Base-by-base conservation (phyloP, 768 basidiomycete genomes). In the Mrakia blollopis region DNA sequence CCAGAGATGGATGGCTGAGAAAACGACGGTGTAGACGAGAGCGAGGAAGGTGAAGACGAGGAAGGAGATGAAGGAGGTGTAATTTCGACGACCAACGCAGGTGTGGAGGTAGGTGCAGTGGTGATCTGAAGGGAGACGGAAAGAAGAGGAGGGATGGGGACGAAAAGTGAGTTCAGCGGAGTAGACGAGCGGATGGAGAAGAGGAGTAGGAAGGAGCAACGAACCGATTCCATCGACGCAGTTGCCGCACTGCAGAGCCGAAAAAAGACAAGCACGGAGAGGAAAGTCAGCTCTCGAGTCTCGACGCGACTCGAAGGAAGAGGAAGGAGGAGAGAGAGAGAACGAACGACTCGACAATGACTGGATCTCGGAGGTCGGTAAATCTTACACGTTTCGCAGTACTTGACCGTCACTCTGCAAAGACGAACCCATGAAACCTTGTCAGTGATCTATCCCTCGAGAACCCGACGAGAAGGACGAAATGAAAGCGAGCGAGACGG, bases 291-390 rank as follows among this genome's bases (percentile, higher is more conserved):
- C 11, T 25, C 7, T 37, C 23, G 21, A 69, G 23, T 28, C 23
- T 47, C 37, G 35, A n/a, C 67, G 44, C 39, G 44, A 9, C 25
- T 44, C 10, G 44, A 44, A 11, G 11, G 11, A 13, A 44, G 44
- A 44, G 44, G 35, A 41, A 37, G 16, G 2, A 18, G 11, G 25
- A 71, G 14, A 13, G 18, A 2, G 47, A 50, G 16, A 8, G 21
- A 14, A 83, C 87, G 81, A 80, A 93, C 93, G 89, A 97, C 88
- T 83, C 94, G 93, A 83, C 96, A 99, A 83, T 99, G 96, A 81
- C 92, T 96, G 28, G 94, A 91, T 79, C 96, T 86, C 6, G 96
- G 96, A 10, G 96, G 93, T 28, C 96, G 89, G 82, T 98, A 99
- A 2, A 89, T 93, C 80, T 89, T 88, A 84, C 96, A 99, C 18